Evolutionary conservation across 2,329 filamentous ascomycete genomes (phyloP), one percentile per base, ranked within the genome.

Genomic region (Penicillium sp.): DNA sequence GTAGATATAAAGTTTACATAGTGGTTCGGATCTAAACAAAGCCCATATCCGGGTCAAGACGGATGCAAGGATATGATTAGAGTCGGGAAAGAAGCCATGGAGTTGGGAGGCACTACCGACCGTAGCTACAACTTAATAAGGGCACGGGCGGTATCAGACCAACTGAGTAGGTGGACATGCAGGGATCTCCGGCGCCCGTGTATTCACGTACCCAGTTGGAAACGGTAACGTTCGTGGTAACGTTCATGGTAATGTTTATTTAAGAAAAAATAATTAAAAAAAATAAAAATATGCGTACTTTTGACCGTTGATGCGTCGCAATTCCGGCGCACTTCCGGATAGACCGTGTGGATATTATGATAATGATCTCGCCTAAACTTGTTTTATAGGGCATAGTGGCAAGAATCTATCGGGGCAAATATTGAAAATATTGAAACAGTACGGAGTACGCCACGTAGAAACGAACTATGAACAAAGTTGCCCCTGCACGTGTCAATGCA

Each of bases 91-190:
- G 27, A n/a, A 48, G 46, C 46, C 46, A 48, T 48, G 46, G 46
- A 21, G 46, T 33, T 48, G 46, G 46, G 47, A 49, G 21, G 39
- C 47, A 49, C 47, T 49, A 49, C 14, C 29, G 48, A 42, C 35
- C 33, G 37, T 50, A 31, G 14, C 47, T 49, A 33, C 46, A 33
- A n/a, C 31, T 35, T n/a, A 33, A 31, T 48, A 33, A 21, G 50
- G 33, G 48, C 57, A 62, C 59, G 59, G 58, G 45, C 49, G 51
- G 55, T 62, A 60, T 62, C 60, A 61, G 57, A 63, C 29, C 11
- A 31, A 13, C 11, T 4, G 60, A 62, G 58, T 50, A 56, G 59
- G 56, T 53, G 39, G 50, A 56, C 45, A 59, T 27, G 43, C 43
- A 46, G 52, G 60, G 58, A 65, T 65, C 60, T 61, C 58, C 62